Base-by-base conservation (phyloP, 2,329 filamentous ascomycete genomes). In the Cylindrodendrum hubeiense region DNA sequence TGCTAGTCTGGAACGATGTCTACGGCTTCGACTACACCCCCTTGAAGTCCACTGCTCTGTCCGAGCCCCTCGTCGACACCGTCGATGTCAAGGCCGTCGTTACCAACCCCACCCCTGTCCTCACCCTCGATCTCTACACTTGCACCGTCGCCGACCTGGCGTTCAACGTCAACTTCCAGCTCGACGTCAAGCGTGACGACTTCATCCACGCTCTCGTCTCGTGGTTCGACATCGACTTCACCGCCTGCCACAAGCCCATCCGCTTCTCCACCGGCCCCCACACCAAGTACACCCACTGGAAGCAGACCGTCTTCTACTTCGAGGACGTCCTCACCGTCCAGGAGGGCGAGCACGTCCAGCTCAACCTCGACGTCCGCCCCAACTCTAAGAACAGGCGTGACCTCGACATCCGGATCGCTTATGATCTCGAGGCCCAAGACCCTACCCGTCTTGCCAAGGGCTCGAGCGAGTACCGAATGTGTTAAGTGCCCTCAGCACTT, bases 271-370 rank as follows among this genome's bases (percentile, higher is more conserved):
- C 96, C 19, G 96, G 96, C 22, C 96, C 96, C 28, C 96, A 98
- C 83, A 97, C 95, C 75, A 98, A 98, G 85, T 98, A 98, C 85
- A 99, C 96, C 19, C 96, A 99, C 87, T 99, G 96, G 96, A 99
- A 99, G 86, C 96, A 99, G 86, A 99, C 96, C 13, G 96, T 99
- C 68, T 98, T 99, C 85, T 99, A 99, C 84, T 87, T 99, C 69
- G 90, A 93, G 76, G 95, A 99, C 73, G 93, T 97, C 34, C 85
- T 99, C 70, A 98, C 95, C 19, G 94, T 97, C 39, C 91, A 97
- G 81, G 87, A 93, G 77, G 94, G 92, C 62, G 96, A 99, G 85
- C 86, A 89, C 75, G 86, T 99, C 65, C 82, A 84, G 65, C 93
- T 93, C 75, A 84, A 86, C 33, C 84, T 99, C 43, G 86, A 89